Conservation (phyloP, 805 yeast genomes). For the Monosporozyma aerobia region DNA sequence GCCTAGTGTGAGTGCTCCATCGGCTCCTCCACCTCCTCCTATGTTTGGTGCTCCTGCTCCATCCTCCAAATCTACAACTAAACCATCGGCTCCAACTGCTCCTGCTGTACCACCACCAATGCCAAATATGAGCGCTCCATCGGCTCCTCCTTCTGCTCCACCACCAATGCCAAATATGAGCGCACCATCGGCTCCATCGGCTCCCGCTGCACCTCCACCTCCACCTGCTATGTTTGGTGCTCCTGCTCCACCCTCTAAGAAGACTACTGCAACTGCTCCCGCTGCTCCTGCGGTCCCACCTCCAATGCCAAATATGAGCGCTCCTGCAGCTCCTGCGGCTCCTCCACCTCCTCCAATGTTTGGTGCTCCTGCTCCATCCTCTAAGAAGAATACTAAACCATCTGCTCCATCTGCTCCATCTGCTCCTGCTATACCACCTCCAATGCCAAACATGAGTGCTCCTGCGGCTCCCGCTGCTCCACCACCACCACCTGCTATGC, state of each 20-base stretch:
- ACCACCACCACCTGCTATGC: constrained; percentile 15
- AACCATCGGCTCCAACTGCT: constrained; percentile 15
- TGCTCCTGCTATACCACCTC: constrained; percentile 11
- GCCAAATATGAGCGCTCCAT: constrained; percentile 8
- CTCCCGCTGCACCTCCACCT: constrained; percentile 24
- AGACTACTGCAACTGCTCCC: constrained; percentile 18
- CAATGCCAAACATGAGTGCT: constrained; percentile 2
- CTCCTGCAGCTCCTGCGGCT: constrained; percentile 13
- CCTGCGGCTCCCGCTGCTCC: constrained; percentile 11
- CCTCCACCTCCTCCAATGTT: constrained; percentile 15
- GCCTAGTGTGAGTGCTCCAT: constrained; percentile 12
- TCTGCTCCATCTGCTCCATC: constrained; percentile 19
- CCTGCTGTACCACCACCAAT: constrained; percentile 13
- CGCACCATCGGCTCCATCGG: constrained; percentile 12
- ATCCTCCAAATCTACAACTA: constrained; percentile 21
- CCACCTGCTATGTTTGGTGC: constrained; percentile 5
- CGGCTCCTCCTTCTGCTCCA: constrained; percentile 2
- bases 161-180: constrained; percentile 19
- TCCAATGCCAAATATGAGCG: constrained; percentile 5
- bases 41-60: constrained; percentile 15
- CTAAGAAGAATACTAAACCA: constrained; percentile 6
- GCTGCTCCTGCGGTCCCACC: constrained; percentile 10
- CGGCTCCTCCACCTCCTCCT: constrained; percentile 19
- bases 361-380: constrained; percentile 34
- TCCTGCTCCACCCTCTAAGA: no score